These are phyloP conservation scores for Sideroxylon spinosum DNA, from an alignment of 179 eudicot species.

Conservation along the genomic window DNA sequence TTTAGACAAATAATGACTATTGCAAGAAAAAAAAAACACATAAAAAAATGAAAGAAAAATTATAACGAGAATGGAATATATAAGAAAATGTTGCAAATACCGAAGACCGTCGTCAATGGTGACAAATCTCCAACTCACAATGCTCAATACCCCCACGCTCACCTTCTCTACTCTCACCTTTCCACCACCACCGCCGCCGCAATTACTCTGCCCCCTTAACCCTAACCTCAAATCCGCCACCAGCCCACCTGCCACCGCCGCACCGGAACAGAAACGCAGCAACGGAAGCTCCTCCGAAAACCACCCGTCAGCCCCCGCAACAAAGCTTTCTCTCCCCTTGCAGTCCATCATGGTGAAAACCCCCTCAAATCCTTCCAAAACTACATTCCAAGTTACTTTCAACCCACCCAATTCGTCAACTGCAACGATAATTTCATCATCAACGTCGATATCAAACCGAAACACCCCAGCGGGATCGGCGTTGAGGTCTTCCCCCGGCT, in stretches of 20 bases:
- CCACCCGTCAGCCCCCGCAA: constrained; percentile 38
- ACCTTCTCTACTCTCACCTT: constrained; percentile 38
- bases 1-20: no score
- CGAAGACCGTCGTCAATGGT: constrained; percentile 43
- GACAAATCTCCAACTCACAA: constrained; percentile 43
- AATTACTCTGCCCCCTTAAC: constrained; percentile 13
- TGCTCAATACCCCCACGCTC: constrained; percentile 43
- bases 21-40: no score
- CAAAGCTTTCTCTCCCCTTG: constrained; percentile 34
- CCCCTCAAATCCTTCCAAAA: constrained; percentile 35
- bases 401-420: constrained; percentile 17
- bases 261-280: constrained; percentile 31
- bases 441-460: constrained; percentile 32
- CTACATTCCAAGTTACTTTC: constrained; percentile 41
- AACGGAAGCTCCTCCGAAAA: constrained; percentile 51
- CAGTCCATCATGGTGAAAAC: constrained; percentile 48
- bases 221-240: constrained; percentile 40
- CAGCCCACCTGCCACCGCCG: constrained; percentile 26
- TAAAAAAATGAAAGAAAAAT: no score
- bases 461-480: constrained; percentile 26
- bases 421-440: constrained; percentile 2
- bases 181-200: background rate
- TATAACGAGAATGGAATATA: no score
- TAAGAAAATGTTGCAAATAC: constrained; percentile 52
- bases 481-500: constrained; percentile 21